Percentiles rank a stretch among this genome's conserved stretches.
These are phyloP conservation scores for Candolleomyces aberdarensis DNA, from an alignment of 768 basidiomycete species.

Conservation along the genomic window DNA sequence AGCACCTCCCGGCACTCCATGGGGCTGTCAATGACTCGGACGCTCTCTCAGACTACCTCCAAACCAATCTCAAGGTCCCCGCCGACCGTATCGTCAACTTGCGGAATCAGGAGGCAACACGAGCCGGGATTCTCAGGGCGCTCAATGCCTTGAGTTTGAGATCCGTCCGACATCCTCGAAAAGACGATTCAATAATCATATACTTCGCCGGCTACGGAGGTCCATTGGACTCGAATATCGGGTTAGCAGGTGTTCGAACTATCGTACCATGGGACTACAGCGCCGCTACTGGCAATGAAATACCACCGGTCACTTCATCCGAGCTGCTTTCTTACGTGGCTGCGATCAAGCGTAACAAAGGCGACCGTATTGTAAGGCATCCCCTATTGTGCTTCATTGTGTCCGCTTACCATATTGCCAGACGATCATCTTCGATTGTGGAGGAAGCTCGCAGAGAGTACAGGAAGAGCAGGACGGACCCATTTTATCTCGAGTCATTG, in stretches of 20 bases:
- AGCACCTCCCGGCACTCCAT: slow-evolving; percentile 21
- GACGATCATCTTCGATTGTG: slow-evolving; percentile 5
- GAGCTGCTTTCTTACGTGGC: background rate
- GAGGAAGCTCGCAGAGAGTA: background rate
- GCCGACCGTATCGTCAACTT: slow-evolving; percentile 31
- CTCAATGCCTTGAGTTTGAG: slow-evolving; percentile 20
- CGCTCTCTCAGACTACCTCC: slow-evolving; percentile 32
- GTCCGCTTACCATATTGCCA: background rate
- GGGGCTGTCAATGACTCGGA: slow-evolving; percentile 40
- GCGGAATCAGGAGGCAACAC: slow-evolving; percentile 33
- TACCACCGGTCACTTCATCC: background rate
- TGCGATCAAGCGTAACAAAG: background rate
- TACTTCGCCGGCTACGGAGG: slow-evolving; percentile 3
- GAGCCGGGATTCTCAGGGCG: slow-evolving; percentile 28
- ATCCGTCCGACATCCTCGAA: background rate
- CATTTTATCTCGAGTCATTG: background rate
- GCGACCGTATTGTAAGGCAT: background rate
- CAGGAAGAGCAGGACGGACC: background rate
- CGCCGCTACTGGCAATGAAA: background rate
- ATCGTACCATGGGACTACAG: slow-evolving; percentile 1
- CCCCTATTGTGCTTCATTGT: background rate
- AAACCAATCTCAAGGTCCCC: slow-evolving; percentile 25
- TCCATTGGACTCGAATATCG: background rate
- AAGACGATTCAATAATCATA: slow-evolving; percentile 5
- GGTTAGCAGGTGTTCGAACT: background rate